Evolutionary conservation across 2,329 filamentous ascomycete genomes (phyloP), one percentile per base, ranked within the genome.

Genomic region (Cercospora berteroae): DNA sequence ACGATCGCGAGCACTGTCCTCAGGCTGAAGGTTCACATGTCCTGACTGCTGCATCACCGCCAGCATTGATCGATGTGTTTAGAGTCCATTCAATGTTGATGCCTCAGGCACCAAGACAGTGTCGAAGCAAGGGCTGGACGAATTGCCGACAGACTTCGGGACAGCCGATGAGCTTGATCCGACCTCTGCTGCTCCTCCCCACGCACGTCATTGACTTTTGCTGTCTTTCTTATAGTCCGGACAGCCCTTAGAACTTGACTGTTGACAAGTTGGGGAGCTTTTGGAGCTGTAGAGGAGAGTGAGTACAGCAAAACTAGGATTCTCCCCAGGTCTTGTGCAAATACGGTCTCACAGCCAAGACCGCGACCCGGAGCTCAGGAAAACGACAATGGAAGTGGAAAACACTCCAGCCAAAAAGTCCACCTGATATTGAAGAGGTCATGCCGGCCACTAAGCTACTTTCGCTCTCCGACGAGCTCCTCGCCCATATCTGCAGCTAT

Each of bases 391-490:
- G 12, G 13, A 16, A 36, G 33, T 36, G 33, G 33, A 36, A 12
- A 13, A 16, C 12, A 16, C 33, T 36, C 12, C 5, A 5, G 33
- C 33, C 12, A 36, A 5, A 31, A 2, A 5, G 3, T 16, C 4
- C 33, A 36, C 33, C 13, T 16, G 12, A 6, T 36, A 16, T 36
- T 36, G 33, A 36, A 7, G 13, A 39, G 5, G 18, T 10, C 4
- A 60, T 29, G 23, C 6, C 12, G n/a, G 9, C 25, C 10, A 27
- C 27, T 9, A 25, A 5, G 8, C 33, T 66, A 2, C 48, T 66
- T 5, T 58, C 59, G 50, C 55, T 67, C 8, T 67, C 65, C 29
- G 60, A 67, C 48, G 65, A 67, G 55, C 65, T 67, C 9, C 39
- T 67, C 12, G 60, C 60, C 4, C 60, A 67, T 10, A 56, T 67